Percentiles rank a stretch among this genome's conserved stretches.
phyloP scores from a whole-genome alignment of 805 yeast species.

The Metschnikowia santaceciliae region DNA sequence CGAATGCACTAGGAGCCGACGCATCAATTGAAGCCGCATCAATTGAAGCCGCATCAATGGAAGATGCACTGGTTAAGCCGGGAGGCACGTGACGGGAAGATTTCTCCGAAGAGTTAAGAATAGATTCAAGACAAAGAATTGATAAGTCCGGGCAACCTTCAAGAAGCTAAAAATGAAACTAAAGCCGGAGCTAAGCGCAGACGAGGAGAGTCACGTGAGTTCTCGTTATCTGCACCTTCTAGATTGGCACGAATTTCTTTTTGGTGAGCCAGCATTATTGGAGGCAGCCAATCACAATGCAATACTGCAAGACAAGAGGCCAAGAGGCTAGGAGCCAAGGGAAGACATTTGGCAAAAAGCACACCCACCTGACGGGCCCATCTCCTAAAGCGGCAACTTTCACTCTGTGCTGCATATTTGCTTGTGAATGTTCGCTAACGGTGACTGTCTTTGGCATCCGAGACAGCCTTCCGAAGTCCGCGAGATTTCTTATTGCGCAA shows the following conservation, averaged over 20 bases:
- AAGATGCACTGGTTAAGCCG: too few species aligned
- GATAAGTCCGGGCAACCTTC: too few species aligned
- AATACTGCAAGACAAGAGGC: neutral
- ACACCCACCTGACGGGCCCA: neutral
- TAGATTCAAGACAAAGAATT: too few species aligned
- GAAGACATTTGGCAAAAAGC: too few species aligned
- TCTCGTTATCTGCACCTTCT: neutral
- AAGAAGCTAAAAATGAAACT: neutral
- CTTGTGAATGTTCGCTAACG: neutral
- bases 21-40: too few species aligned
- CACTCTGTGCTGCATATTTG: neutral
- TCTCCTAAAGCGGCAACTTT: neutral
- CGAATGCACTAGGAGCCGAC: too few species aligned
- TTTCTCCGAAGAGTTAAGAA: too few species aligned
- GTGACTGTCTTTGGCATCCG: neutral
- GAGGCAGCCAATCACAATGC: neutral
- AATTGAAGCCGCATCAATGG: too few species aligned
- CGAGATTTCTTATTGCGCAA: slow-evolving; percentile 1
- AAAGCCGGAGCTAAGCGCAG: neutral
- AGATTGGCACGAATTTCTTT: neutral
- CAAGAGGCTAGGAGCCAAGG: too few species aligned
- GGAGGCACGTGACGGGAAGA: too few species aligned
- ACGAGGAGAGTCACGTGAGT: neutral
- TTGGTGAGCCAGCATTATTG: neutral
- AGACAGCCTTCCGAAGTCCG: neutral